Evolutionary conservation across 2,329 filamentous ascomycete species (phyloP), one percentile per base, ranked within the genome.

Genomic region (Penicillium sp.): DNA sequence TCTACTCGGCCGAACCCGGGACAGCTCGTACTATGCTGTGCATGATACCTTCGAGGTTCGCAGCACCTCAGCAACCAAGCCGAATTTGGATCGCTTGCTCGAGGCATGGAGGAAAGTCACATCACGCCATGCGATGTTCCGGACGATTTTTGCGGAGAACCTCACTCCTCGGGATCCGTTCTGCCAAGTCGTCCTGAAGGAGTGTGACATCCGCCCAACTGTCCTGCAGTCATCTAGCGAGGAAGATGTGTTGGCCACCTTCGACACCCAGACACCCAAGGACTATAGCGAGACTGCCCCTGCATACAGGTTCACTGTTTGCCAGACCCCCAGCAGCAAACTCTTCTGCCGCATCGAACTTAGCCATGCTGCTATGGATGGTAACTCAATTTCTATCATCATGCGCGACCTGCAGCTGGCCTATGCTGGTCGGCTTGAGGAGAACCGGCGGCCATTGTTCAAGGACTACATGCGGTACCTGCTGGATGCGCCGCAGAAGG

Each of bases 321-420:
- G 78, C 56, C 74, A 78, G 63, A 80, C 78, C 10, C 68, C 67
- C 3, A 61, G 64, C 1, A 69, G 70, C 12, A 71, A 70, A 47
- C 58, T 82, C 0, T 80, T 79, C 63, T 78, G 78, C 43, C 79
- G 79, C 41, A 69, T 84, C 12, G 82, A 84, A 56, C 71, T 85
- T 17, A 84, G 78, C 61, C 82, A 84, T 62, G 79, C 78, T 10
- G 78, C 82, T 34, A 81, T 80, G 71, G 83, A 85, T 68, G 83
- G 82, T 1, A 76, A 75, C 39, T 84, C 82, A 0, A 79, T 83
- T 45, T 77, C 80, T 0, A 79, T 82, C 48, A 74, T 84, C 5
- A 67, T 82, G 5, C 73, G 75, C 4, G 82, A 84, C 55, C 63
- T 84, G 7, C 73, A 74, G 14, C 63, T 74, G 4, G 80, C 80